These are phyloP conservation scores for Arbutus unedo DNA, from an alignment of 148 eudicot species.

Conservation along the genomic window DNA sequence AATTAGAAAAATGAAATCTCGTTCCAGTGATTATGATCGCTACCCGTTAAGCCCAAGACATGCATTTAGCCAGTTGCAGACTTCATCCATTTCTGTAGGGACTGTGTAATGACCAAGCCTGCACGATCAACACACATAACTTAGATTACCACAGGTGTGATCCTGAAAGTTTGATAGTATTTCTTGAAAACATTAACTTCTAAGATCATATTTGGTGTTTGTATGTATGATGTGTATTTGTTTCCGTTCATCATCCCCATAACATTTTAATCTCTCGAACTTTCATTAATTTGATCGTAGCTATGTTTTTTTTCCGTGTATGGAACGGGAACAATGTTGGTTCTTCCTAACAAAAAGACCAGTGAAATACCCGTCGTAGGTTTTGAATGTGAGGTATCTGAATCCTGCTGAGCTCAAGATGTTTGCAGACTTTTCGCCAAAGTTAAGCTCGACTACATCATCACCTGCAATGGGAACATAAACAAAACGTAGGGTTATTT, in stretches of 20 bases:
- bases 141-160: not conserved
- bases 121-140: slow-evolving; percentile 18
- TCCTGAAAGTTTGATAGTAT: too few relatives aligned
- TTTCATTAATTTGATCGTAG: too few relatives aligned
- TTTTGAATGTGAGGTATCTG: slow-evolving; percentile 51
- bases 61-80: slow-evolving; percentile 59
- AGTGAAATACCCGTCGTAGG: slow-evolving; percentile 63
- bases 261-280: too few relatives aligned
- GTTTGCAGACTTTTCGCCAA: slow-evolving; percentile 71
- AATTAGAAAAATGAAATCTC: slow-evolving; percentile 2
- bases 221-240: too few relatives aligned
- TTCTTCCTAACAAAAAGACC: not conserved
- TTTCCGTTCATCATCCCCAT: too few relatives aligned
- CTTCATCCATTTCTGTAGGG: slow-evolving; percentile 88
- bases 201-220: too few relatives aligned
- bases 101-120: slow-evolving; percentile 90
- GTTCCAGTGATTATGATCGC: not conserved
- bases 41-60: slow-evolving; percentile 37
- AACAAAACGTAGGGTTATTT: not conserved
- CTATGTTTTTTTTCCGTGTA: too few relatives aligned
- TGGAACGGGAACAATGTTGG: too few relatives aligned
- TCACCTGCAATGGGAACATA: slow-evolving; percentile 52
- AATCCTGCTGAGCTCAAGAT: slow-evolving; percentile 68
- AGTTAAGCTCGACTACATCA: slow-evolving; percentile 67
- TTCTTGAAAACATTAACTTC: too few relatives aligned